A percentile compares a stretch with the other conserved stretches of the same genome.
phyloP scores from a whole-genome alignment of 805 yeast genomes.

The Sugiyamaella smithiae region DNA sequence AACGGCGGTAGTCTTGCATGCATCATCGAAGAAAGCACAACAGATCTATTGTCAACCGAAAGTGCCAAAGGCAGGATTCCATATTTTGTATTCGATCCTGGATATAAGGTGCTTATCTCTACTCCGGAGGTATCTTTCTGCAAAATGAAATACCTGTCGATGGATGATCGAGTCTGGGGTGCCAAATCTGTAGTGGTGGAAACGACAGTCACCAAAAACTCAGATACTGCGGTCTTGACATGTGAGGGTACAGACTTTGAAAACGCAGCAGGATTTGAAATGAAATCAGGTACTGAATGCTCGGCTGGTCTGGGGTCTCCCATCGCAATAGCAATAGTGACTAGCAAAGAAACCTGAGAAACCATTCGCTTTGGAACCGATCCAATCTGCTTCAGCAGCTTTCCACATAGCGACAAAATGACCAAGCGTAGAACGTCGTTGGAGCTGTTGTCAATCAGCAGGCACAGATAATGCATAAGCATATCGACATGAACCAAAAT shows the following conservation, averaged over 20 bases:
- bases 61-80: constrained; percentile 72
- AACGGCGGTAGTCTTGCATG: constrained; percentile 73
- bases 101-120: constrained; percentile 59
- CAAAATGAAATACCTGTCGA: constrained; percentile 46
- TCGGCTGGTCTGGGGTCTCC: constrained; percentile 11
- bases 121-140: constrained; percentile 37
- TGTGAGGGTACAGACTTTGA: constrained; percentile 6
- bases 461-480: constrained; percentile 30
- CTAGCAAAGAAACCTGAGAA: constrained; percentile 9
- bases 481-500: constrained; percentile 45
- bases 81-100: constrained; percentile 56
- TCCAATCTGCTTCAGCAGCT: constrained; percentile 13
- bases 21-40: constrained; percentile 53
- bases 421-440: constrained; percentile 4
- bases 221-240: constrained; percentile 31
- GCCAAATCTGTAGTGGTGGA: constrained; percentile 50
- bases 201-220: constrained; percentile 51
- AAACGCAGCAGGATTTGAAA: constrained; percentile 25
- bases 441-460: not conserved
- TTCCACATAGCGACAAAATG: constrained; percentile 16
- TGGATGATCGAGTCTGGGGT: constrained; percentile 58
- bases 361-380: constrained; percentile 10
- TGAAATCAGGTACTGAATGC: constrained; percentile 16
- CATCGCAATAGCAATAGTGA: constrained; percentile 10
- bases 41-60: constrained; percentile 46